Percentiles rank a stretch among this genome's conserved stretches.
Evolutionary conservation across 2,329 filamentous ascomycete species (phyloP).

Genomic region (Kalaharituber pfeilii): DNA sequence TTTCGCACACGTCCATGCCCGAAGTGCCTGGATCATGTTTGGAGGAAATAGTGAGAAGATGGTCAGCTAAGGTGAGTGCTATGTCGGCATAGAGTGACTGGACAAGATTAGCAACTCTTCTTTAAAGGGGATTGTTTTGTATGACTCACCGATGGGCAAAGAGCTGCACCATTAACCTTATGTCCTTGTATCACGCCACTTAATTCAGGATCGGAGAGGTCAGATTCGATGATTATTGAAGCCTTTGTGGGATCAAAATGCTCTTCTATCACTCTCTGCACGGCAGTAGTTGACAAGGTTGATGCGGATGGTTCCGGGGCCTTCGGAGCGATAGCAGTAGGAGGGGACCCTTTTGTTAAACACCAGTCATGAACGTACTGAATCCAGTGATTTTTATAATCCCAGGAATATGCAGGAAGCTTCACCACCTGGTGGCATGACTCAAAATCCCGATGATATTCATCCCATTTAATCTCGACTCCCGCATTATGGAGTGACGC

Average conservation of each 20-base stretch:
- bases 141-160: conserved; percentile 39
- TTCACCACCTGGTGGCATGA: conserved; percentile 40
- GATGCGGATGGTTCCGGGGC: conserved; percentile 33
- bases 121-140: not conserved
- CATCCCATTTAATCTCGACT: conserved; percentile 50
- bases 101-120: conserved; percentile 23
- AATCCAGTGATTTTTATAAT: conserved; percentile 53
- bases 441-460: conserved; percentile 48
- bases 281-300: conserved; percentile 46
- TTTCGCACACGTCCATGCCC: conserved; percentile 45
- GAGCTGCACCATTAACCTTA: conserved; percentile 46
- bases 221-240: conserved; percentile 46
- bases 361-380: conserved; percentile 52
- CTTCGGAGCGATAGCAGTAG: conserved; percentile 27
- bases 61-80: conserved; percentile 47
- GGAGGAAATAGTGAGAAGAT: conserved; percentile 40
- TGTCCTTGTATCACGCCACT: conserved; percentile 46
- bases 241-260: conserved; percentile 43
- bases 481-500: conserved; percentile 44
- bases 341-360: conserved; percentile 44
- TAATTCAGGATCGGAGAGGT: conserved; percentile 46
- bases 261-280: conserved; percentile 47
- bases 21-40: conserved; percentile 23
- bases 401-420: conserved; percentile 51
- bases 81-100: conserved; percentile 43